phyloP scores from a whole-genome alignment of 1,139 yeast genomes.

The Suhomyces terraborum region DNA sequence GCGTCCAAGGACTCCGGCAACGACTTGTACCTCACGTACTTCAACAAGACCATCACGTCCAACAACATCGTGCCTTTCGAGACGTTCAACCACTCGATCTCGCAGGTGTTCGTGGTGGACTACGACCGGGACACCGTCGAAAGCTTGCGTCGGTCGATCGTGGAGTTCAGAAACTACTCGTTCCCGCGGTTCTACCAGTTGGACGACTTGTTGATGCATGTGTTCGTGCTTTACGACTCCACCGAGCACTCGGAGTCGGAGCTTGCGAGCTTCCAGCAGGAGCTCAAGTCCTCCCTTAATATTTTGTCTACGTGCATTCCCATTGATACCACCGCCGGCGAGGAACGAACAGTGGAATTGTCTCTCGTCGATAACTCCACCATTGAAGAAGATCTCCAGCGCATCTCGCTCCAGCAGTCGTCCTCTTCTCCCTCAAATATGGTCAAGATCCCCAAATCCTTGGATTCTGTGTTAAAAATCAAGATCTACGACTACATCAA shows the following conservation, averaged over 20 bases:
- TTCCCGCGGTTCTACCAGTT: conserved; percentile 63
- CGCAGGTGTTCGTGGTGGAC: conserved; percentile 71
- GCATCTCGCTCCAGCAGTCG: conserved; percentile 31
- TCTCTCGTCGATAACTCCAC: conserved; percentile 45
- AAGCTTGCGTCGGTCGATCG: conserved; percentile 40
- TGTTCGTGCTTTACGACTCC: conserved; percentile 43
- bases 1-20: conserved; percentile 15
- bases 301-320: conserved; percentile 35
- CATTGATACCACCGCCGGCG: conserved; percentile 12
- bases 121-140: conserved; percentile 51
- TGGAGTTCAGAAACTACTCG: conserved; percentile 42
- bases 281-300: conserved; percentile 30
- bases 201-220: conserved; percentile 55
- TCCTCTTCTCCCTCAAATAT: conserved; percentile 17
- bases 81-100: conserved; percentile 85
- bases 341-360: conserved; percentile 19
- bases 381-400: conserved; percentile 56
- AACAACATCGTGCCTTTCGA: conserved; percentile 77
- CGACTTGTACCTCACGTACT: conserved; percentile 57
- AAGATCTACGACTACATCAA: conserved; percentile 57
- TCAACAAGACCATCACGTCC: conserved; percentile 63
- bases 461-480: conserved; percentile 44
- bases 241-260: conserved; percentile 19
- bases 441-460: conserved; percentile 31
- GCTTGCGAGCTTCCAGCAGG: conserved; percentile 32